These are phyloP conservation scores for Suillus ampliporus DNA, from an alignment of 768 basidiomycete genomes.

Conservation along the genomic window DNA sequence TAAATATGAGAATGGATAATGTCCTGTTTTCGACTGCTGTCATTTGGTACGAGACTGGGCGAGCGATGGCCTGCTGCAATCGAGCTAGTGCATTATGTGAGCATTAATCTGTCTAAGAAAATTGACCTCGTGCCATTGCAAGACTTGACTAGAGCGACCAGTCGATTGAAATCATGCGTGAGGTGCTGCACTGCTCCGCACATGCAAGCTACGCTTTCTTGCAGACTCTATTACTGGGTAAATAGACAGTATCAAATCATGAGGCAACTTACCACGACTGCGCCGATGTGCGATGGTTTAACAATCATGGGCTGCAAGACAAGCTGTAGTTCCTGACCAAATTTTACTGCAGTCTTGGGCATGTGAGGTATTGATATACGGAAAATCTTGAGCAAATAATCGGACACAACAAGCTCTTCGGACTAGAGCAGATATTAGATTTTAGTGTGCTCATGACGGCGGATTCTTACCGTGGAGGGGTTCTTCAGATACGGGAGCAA, in stretches of 20 bases:
- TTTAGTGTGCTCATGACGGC: conserved; percentile 1
- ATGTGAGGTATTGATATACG: conserved; percentile 82
- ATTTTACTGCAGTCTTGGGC: conserved; percentile 89
- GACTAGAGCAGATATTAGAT: conserved; percentile 45
- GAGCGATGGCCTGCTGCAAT: conserved; percentile 60
- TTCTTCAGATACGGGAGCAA: conserved; percentile 91
- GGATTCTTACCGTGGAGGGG: conserved; percentile 63
- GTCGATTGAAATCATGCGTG: conserved; percentile 82
- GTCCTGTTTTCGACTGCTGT: conserved; percentile 55
- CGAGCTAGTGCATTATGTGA: conserved; percentile 51
- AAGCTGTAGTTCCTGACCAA: conserved; percentile 83
- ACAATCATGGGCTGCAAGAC: conserved; percentile 91
- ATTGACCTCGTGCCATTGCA: conserved; percentile 67
- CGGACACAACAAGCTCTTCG: conserved; percentile 84
- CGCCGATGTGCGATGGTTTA: conserved; percentile 74
- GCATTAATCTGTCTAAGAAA: background rate
- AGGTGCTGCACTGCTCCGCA: conserved; percentile 84
- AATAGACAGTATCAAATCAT: background rate
- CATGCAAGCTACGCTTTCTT: conserved; percentile 93
- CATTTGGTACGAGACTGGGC: conserved; percentile 47
- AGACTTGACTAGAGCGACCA: conserved; percentile 82
- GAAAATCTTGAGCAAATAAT: conserved; percentile 90
- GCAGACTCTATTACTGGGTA: conserved; percentile 63
- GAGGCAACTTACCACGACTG: conserved; percentile 57
- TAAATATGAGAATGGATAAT: conserved; percentile 77